Percentiles rank a stretch among this genome's conserved stretches.
These are phyloP conservation scores for Blepharisma japonicum DNA, from an alignment of 73 alveolate species.

Conservation along the genomic window DNA sequence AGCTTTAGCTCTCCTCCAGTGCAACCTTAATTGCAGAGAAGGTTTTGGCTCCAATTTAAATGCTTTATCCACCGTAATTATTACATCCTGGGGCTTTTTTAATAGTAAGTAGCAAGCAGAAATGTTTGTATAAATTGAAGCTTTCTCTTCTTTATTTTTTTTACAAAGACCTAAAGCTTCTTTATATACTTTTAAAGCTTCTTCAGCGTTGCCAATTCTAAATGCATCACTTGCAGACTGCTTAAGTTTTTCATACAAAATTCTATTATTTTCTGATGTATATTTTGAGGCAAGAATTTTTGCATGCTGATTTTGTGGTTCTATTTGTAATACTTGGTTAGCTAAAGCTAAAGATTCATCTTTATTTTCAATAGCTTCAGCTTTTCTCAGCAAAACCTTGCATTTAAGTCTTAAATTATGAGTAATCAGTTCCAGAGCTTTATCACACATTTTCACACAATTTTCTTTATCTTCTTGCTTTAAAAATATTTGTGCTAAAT, in stretches of 20 bases:
- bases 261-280: background rate
- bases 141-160: too few relatives aligned
- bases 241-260: background rate
- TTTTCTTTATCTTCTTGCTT: conserved; percentile 62
- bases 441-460: conserved; percentile 65
- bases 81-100: background rate
- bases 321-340: background rate
- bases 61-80: conserved; percentile 6
- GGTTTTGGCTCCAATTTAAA: conserved; percentile 21
- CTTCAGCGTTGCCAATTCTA: background rate
- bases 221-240: background rate
- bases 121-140: too few relatives aligned
- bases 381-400: conserved; percentile 81
- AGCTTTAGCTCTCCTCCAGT: conserved; percentile 25
- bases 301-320: background rate
- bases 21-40: background rate
- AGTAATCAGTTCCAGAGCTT: conserved; percentile 62
- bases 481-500: conserved; percentile 78
- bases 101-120: too few relatives aligned
- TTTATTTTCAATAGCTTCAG: conserved; percentile 67
- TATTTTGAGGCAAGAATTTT: background rate
- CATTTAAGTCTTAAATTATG: conserved; percentile 76
- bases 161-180: too few relatives aligned
- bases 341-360: background rate
- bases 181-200: background rate